Evolutionary conservation across 202 grass and related monocot species (phyloP).

Genomic region (Zoysia matrella): DNA sequence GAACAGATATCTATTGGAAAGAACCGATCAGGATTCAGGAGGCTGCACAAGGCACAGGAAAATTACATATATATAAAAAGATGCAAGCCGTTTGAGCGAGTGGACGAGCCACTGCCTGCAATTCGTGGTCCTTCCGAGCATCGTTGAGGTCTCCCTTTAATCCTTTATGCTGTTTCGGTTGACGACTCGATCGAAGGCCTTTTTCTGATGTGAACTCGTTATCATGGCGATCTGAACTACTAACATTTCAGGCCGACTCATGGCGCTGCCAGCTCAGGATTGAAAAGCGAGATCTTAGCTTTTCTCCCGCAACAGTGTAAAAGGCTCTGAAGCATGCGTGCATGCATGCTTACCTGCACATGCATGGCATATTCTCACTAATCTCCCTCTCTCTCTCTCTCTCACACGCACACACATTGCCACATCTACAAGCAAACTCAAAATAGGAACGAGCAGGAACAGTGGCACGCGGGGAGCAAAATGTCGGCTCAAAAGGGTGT

Average conservation of each 20-base stretch:
- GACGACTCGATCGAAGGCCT: conserved; percentile 16
- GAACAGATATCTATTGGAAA: neutral
- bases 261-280: conserved; percentile 1
- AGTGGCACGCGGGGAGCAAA: conserved; percentile 27
- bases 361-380: conserved; percentile 41
- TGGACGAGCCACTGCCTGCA: conserved; percentile 22
- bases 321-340: conserved; percentile 10
- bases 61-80: neutral
- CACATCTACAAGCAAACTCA: conserved; percentile 4
- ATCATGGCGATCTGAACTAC: conserved; percentile 27
- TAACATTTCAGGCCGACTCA: conserved; percentile 30
- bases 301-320: neutral
- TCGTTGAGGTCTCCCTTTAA: neutral
- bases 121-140: conserved; percentile 13
- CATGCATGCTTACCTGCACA: conserved; percentile 11
- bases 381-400: neutral
- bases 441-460: too few species aligned
- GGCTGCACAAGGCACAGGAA: neutral
- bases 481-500: too few species aligned
- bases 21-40: neutral
- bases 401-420: conserved; percentile 42
- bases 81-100: conserved; percentile 1
- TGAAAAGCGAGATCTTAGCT: conserved; percentile 37
- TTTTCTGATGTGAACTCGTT: conserved; percentile 25
- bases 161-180: neutral